phyloP scores from a whole-genome alignment of 2,329 filamentous ascomycete species.

The Nannizzia gypsea region DNA sequence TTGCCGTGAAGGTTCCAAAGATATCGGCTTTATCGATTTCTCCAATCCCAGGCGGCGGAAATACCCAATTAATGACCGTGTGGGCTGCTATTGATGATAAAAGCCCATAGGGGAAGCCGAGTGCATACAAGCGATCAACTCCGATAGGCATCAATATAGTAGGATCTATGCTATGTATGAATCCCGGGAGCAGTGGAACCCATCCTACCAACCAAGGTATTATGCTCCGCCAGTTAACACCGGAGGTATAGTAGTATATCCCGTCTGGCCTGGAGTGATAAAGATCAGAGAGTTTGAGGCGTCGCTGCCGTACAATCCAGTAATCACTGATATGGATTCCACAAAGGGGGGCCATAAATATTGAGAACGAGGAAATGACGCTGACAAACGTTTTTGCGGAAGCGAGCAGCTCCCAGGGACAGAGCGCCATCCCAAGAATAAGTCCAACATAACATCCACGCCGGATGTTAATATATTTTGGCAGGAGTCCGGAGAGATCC shows the following conservation, averaged over 20 bases:
- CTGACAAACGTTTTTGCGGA: conserved; percentile 38
- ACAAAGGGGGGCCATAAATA: conserved; percentile 37
- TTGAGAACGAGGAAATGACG: conserved; percentile 35
- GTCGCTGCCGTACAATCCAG: conserved; percentile 26
- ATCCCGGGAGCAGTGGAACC: conserved; percentile 25
- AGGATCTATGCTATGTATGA: conserved; percentile 21
- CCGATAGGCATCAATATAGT: conserved; percentile 15
- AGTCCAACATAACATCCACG: conserved; percentile 39
- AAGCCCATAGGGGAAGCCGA: conserved; percentile 33
- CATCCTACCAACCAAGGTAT: conserved; percentile 13
- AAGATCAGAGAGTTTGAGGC: conserved; percentile 35
- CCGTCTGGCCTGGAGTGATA: conserved; percentile 27
- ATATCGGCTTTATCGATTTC: not conserved
- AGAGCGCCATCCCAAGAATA: conserved; percentile 11
- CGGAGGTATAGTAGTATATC: conserved; percentile 34
- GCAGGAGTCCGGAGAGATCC: conserved; percentile 43
- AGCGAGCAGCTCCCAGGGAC: conserved; percentile 43
- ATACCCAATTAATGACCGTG: not conserved
- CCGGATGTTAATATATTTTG: conserved; percentile 45
- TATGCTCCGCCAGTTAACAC: conserved; percentile 37
- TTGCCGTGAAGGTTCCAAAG: not conserved
- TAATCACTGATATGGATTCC: conserved; percentile 25
- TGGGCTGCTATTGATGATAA: not conserved
- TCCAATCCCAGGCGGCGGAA: not conserved
- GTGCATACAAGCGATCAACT: conserved; percentile 32